These are phyloP conservation scores for Cafeteria roenbergensis DNA, from an alignment of 108 stramenopile genomes.

Conservation along the genomic window DNA sequence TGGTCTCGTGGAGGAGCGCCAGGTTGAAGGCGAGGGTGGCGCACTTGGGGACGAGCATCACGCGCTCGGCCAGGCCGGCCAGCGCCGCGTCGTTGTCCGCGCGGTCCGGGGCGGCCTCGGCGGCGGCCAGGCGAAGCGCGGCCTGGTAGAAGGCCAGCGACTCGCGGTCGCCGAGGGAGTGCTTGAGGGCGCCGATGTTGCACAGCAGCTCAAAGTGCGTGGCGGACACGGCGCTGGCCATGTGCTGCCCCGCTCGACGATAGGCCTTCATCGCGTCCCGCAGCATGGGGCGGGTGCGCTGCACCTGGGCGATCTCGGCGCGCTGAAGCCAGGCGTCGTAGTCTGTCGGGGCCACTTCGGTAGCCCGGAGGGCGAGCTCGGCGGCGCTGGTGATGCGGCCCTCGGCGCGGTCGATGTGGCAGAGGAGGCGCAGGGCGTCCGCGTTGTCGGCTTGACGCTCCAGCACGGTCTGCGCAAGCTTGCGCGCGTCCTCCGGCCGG, in stretches of 20 bases:
- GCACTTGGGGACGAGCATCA: neutral
- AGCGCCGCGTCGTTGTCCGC: too few species aligned
- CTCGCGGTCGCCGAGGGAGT: neutral
- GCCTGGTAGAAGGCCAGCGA: neutral
- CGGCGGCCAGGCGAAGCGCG: neutral
- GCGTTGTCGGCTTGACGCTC: neutral
- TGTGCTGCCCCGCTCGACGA: neutral
- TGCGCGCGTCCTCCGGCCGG: too few species aligned
- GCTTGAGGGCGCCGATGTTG: neutral
- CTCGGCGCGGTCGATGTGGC: neutral
- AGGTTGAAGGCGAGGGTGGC: neutral
- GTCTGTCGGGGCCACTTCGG: neutral
- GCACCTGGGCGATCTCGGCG: neutral
- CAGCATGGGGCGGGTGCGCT: neutral
- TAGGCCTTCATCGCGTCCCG: neutral
- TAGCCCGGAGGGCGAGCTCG: neutral
- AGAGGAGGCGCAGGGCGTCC: neutral
- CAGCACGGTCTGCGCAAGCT: neutral
- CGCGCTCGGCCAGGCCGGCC: too few species aligned
- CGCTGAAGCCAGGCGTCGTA: neutral
- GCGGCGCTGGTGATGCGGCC: neutral
- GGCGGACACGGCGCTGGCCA: neutral
- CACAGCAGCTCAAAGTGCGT: neutral
- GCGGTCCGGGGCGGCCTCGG: too few species aligned
- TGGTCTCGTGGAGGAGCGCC: neutral